These are phyloP conservation scores for Breynia disticha DNA, from an alignment of 441 rosid genomes.

Conservation along the genomic window DNA sequence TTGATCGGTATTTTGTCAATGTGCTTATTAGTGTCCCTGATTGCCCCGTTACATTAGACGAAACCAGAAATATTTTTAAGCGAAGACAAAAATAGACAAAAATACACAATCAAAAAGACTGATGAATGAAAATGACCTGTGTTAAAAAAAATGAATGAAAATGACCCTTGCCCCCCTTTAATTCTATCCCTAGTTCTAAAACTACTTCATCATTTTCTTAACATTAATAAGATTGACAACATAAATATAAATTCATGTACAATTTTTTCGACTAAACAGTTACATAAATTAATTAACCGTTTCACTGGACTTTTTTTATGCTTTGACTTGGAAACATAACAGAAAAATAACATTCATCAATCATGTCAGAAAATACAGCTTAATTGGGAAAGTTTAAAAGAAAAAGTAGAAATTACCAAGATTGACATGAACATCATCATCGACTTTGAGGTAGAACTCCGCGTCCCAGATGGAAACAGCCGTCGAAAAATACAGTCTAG, in stretches of 20 bases:
- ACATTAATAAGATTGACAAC: too few species aligned
- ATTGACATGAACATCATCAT: slow-evolving; percentile 84
- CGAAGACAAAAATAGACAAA: background rate
- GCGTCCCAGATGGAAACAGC: slow-evolving; percentile 75
- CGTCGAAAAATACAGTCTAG: slow-evolving; percentile 71
- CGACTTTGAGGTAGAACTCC: slow-evolving; percentile 76
- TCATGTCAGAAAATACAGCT: too few species aligned
- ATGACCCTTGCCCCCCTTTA: background rate
- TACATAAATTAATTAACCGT: background rate
- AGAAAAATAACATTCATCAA: too few species aligned
- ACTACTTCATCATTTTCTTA: too few species aligned
- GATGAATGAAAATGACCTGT: background rate
- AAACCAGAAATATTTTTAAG: too few species aligned
- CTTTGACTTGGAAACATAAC: too few species aligned
- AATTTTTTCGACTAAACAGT: too few species aligned
- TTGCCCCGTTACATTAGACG: too few species aligned
- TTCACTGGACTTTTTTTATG: too few species aligned
- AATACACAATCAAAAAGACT: too few species aligned
- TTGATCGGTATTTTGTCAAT: slow-evolving; percentile 44
- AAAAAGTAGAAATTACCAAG: slow-evolving; percentile 29
- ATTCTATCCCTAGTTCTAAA: too few species aligned
- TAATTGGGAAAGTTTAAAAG: too few species aligned
- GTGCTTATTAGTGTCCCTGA: slow-evolving; percentile 46
- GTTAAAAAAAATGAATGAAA: background rate
- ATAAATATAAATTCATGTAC: background rate